Conservation (phyloP, 306 rosid species). For the Lathyrus oleraceus region DNA sequence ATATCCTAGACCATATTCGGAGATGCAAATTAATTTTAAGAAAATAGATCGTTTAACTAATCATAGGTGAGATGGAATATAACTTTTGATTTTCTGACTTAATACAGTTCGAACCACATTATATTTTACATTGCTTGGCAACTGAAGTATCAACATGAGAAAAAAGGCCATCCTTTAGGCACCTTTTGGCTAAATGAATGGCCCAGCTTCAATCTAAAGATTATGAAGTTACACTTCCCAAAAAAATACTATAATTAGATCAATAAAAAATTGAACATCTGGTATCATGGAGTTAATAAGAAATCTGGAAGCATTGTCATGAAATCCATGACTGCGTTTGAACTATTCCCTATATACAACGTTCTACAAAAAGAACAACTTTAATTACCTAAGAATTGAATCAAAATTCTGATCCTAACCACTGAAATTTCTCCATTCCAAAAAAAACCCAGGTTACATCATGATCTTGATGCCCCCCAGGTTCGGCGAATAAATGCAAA, state of each 20-base stretch:
- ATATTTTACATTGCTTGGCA: conserved; percentile 18
- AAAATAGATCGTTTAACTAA: too few species aligned
- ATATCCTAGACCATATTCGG: too few species aligned
- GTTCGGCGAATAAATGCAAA: conserved; percentile 40
- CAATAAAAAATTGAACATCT: conserved; percentile 19
- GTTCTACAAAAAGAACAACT: conserved; percentile 12
- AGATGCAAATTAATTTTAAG: too few species aligned
- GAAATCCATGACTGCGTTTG: conserved; percentile 24
- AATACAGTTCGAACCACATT: not conserved
- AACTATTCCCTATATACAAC: conserved; percentile 33
- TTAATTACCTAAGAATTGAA: conserved; percentile 24
- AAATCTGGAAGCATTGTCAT: conserved; percentile 24
- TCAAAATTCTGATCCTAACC: conserved; percentile 32
- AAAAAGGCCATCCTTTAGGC: not conserved
- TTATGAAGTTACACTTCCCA: not conserved
- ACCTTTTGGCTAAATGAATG: conserved; percentile 21
- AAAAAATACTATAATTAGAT: not conserved
- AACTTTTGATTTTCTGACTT: not conserved
- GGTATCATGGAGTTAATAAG: conserved; percentile 8
- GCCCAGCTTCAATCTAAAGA: not conserved
- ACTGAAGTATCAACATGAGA: not conserved
- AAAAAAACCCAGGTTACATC: conserved; percentile 41
- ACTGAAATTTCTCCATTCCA: conserved; percentile 28
- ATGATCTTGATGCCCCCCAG: conserved; percentile 49
- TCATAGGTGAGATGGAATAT: not conserved